Evolutionary conservation across 225 moss, liverwort and hornwort species (phyloP).

Genomic region (Physcomitrium patens): DNA sequence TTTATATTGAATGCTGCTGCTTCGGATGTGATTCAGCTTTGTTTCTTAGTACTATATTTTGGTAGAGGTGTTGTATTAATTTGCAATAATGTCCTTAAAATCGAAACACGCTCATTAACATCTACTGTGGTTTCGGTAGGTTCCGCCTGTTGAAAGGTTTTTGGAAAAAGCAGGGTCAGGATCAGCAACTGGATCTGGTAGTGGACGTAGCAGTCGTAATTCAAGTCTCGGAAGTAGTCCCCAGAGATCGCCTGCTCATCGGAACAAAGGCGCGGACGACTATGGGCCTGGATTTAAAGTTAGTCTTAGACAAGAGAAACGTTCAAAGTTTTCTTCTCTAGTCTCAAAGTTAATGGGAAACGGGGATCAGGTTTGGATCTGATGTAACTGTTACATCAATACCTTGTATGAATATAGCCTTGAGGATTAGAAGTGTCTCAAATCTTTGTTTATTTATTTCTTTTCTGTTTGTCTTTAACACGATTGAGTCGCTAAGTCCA

Average conservation of each 20-base stretch:
- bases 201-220: conserved; percentile 52
- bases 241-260: conserved; percentile 61
- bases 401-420: neutral
- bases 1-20: neutral
- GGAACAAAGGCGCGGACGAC: conserved; percentile 58
- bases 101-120: conserved; percentile 3
- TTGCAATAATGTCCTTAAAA: neutral
- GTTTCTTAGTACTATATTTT: too few relatives aligned
- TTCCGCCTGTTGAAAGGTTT: conserved; percentile 89
- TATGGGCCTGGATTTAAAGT: conserved; percentile 74
- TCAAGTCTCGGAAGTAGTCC: conserved; percentile 85
- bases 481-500: neutral
- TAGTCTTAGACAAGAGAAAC: conserved; percentile 80
- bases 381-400: neutral
- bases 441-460: too few relatives aligned
- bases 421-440: too few relatives aligned
- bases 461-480: neutral
- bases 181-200: conserved; percentile 58
- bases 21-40: too few relatives aligned
- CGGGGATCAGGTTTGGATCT: conserved; percentile 64
- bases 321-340: conserved; percentile 87
- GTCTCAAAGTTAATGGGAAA: conserved; percentile 82
- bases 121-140: conserved; percentile 50
- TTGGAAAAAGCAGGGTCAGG: conserved; percentile 74
- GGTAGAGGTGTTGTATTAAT: neutral